These are phyloP conservation scores for Candida methanosorbosa DNA, from an alignment of 805 yeast genomes.

Conservation along the genomic window DNA sequence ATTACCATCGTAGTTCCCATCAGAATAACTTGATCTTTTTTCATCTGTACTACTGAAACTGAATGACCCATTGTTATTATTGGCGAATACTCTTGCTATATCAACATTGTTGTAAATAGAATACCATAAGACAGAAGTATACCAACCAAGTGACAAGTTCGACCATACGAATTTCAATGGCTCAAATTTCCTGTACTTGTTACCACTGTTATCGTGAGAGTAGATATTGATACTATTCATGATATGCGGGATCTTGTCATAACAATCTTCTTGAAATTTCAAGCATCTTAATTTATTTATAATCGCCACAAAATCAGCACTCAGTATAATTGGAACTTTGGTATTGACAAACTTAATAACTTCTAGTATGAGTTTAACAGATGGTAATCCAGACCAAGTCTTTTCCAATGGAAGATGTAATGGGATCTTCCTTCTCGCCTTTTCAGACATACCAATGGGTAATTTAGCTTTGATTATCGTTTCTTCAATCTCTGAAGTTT, in stretches of 20 bases:
- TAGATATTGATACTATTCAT: background rate
- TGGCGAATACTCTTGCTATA: slow-evolving; percentile 20
- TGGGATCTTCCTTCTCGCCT: slow-evolving; percentile 46
- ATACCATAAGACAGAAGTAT: slow-evolving; percentile 57
- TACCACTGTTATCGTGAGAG: background rate
- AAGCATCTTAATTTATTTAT: slow-evolving; percentile 33
- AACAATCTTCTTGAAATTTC: slow-evolving; percentile 16
- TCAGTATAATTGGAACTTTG: slow-evolving; percentile 23
- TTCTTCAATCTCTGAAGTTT: too few species aligned
- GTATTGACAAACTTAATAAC: slow-evolving; percentile 20
- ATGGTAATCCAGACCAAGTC: slow-evolving; percentile 51
- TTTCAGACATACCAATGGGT: slow-evolving; percentile 54
- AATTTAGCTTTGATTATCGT: slow-evolving; percentile 38
- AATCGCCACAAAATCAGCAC: slow-evolving; percentile 10
- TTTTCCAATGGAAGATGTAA: slow-evolving; percentile 37
- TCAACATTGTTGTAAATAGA: slow-evolving; percentile 36
- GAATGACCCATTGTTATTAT: slow-evolving; percentile 3
- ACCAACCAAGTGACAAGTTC: slow-evolving; percentile 64
- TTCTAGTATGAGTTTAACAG: slow-evolving; percentile 32
- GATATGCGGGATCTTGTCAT: too few species aligned
- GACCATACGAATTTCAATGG: slow-evolving; percentile 57
- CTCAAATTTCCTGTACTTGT: slow-evolving; percentile 25
- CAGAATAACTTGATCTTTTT: too few species aligned
- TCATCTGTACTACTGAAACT: background rate
- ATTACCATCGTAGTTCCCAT: background rate